phyloP scores from a whole-genome alignment of 139 green algal species.

The Chlamydomonas incerta region DNA sequence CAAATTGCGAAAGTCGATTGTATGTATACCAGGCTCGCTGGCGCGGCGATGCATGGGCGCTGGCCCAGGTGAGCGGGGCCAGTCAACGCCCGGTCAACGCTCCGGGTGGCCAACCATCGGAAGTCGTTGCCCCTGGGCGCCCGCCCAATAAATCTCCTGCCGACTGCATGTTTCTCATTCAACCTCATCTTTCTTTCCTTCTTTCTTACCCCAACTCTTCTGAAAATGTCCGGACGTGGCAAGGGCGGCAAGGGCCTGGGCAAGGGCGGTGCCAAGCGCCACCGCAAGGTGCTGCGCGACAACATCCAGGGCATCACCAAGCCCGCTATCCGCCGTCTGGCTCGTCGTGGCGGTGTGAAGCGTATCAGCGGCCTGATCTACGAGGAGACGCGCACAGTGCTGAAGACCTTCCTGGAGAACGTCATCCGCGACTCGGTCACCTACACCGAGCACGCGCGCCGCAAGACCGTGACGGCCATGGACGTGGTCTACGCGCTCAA shows the following conservation, averaged over 20 bases:
- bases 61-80: no score
- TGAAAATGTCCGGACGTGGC: constrained; percentile 92
- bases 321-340: constrained; percentile 89
- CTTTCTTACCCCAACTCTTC: neutral
- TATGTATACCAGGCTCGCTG: no score
- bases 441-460: constrained; percentile 97
- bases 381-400: constrained; percentile 89
- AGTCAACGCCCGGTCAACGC: no score
- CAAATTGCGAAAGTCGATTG: no score
- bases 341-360: constrained; percentile 88
- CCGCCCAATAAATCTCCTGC: no score
- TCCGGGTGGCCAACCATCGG: no score
- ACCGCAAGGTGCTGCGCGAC: constrained; percentile 93
- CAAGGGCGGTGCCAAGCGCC: constrained; percentile 93
- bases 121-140: no score
- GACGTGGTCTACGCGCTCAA: constrained; percentile 95
- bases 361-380: constrained; percentile 94
- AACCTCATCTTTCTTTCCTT: no score
- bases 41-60: no score
- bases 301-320: constrained; percentile 96
- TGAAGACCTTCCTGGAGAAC: constrained; percentile 95
- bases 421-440: constrained; percentile 95
- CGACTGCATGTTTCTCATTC: no score
- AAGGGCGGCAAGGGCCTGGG: constrained; percentile 96
- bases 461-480: constrained; percentile 97